Evolutionary conservation across 192 early-diverging fungal genomes (phyloP), one percentile per base, ranked within the genome.

Genomic region (Phlyctochytrium planicorne): DNA sequence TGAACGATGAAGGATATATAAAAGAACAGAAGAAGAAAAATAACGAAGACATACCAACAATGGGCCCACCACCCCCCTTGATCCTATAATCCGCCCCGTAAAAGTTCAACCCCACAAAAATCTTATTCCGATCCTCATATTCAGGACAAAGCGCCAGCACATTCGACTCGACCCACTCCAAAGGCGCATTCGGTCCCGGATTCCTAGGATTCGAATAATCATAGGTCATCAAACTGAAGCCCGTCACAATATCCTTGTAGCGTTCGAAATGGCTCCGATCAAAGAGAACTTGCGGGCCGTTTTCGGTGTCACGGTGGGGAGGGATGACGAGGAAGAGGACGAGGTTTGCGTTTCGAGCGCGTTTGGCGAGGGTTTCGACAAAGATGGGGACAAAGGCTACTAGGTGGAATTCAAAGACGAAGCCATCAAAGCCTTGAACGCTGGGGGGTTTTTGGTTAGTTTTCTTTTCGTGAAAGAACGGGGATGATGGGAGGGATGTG

Each of bases 161-260:
- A 37, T 69, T 74, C 3, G 61, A 47, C 2, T 10, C 30, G 1
- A 74, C 53, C 72, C 72, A 74, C 10, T 32, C 20, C 29, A 74
- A 17, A 14, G 72, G 72, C 12, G 72, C 59, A 52, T 74, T 74
- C 2, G 66, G 66, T 1, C 72, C 72, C 30, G 66, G 66, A 12
- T 20, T 10, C 12, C 30, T 53, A 20, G 30, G 50, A 0, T 3
- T 34, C n/a, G 72, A 69, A 34, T 33, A 74, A 53, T 74, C 72
- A 30, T 74, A 74, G 12, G 72, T 74, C 72, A 74, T 74, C 31
- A 74, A 62, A 20, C 60, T 63, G 65, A 74, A 74, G 2, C 65
- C 65, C 0, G 62, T 35, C 12, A 74, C 72, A 2, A 74, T 31
- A 24, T 52, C n/a, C 34, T 66, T 66, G 66, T 74, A 68, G 30